Evolutionary conservation across 1,284 basidiomycete genomes (phyloP), one percentile per base, ranked within the genome.

Genomic region (Cryptococcus sp.): DNA sequence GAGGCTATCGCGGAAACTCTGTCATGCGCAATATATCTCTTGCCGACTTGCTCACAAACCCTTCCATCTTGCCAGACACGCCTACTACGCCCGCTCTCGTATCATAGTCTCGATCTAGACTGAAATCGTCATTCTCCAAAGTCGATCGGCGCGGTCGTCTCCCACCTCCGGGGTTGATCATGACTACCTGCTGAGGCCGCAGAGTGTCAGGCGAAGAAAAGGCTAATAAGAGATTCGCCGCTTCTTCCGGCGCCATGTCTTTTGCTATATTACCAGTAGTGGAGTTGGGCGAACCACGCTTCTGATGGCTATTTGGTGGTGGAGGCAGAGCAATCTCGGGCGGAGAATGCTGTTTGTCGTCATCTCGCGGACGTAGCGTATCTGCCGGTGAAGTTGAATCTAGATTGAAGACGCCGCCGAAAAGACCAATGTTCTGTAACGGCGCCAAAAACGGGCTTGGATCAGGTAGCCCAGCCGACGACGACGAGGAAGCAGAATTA

Each of bases 361-460:
- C 39, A 17, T 50, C 10, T 39, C 41, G n/a, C 51, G 29, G 41
- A 43, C n/a, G 55, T 13, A 51, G 49, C 8, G 50, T 46, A 13
- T 59, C 64, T 4, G 22, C 39, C 11, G 52, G 61, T 8, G 50
- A 62, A 11, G n/a, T 50, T 13, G 25, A 54, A 38, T 73, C 73
- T 23, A 73, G 55, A 26, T 61, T 59, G 19, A 74, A 38, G 3
- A 64, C 69, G 2, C 74, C 74, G 37, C 70, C 71, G 43, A 77
- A 77, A 15, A 77, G 58, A 0, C 66, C 54, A 22, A 75, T 67
- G 50, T 67, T 64, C 46, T 70, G 69, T 20, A 77, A 46, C 0
- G 75, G 74, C 3, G 75, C 73, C 37, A 77, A 55, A 54, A 77
- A 77, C 0, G 75, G 75, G 13, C 54, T 60, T 1, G 75, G 74